A percentile compares a stretch with the other conserved stretches of the same genome.
Evolutionary conservation across 768 basidiomycete species (phyloP).

Genomic region (Mrakia blollopis): DNA sequence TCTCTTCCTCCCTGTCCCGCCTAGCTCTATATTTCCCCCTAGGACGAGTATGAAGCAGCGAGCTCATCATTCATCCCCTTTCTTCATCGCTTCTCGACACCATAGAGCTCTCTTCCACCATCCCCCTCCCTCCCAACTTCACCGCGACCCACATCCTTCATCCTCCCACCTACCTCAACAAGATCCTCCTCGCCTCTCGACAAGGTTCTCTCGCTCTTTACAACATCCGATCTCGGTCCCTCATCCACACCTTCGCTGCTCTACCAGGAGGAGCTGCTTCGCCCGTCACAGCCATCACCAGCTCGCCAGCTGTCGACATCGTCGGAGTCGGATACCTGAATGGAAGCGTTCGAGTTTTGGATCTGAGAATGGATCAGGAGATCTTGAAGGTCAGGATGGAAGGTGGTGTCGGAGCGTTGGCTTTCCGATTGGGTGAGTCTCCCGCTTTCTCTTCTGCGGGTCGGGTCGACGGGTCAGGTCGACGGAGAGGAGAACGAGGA

Average conservation of each 20-base stretch:
- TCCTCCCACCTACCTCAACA: conserved; percentile 95
- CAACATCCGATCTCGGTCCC: conserved; percentile 80
- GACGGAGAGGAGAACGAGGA: background rate
- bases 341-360: conserved; percentile 82
- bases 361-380: conserved; percentile 82
- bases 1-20: conserved; percentile 19
- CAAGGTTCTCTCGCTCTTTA: conserved; percentile 85
- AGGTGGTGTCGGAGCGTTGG: conserved; percentile 62
- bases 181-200: conserved; percentile 75
- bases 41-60: background rate
- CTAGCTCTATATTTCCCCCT: too few relatives aligned
- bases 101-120: conserved; percentile 58
- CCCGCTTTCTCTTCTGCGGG: conserved; percentile 28
- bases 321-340: conserved; percentile 86
- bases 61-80: background rate
- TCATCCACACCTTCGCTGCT: conserved; percentile 72
- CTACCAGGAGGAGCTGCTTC: conserved; percentile 45
- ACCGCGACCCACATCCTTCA: conserved; percentile 81
- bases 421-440: conserved; percentile 79
- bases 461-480: too few relatives aligned
- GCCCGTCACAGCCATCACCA: conserved; percentile 69
- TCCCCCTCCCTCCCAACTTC: conserved; percentile 77
- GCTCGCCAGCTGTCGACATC: conserved; percentile 94
- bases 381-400: conserved; percentile 88
- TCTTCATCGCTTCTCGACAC: background rate